phyloP scores from a whole-genome alignment of 2,329 filamentous ascomycete species.

The Trematosphaeria pertusa region DNA sequence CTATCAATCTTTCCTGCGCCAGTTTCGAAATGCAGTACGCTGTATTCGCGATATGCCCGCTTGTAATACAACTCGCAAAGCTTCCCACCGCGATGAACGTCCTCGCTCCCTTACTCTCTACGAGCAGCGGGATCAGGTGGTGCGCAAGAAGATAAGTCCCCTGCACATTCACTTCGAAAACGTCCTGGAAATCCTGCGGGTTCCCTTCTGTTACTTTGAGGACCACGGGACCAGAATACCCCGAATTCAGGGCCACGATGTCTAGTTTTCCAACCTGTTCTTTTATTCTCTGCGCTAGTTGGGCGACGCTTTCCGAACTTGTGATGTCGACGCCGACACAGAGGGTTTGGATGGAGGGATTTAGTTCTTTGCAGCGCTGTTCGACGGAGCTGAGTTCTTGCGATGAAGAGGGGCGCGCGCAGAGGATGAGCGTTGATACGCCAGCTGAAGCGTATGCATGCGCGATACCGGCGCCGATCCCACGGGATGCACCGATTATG shows the following conservation, averaged over 20 bases:
- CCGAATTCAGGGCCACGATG: slow-evolving; percentile 48
- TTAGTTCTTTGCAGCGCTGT: slow-evolving; percentile 13
- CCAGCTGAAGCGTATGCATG: slow-evolving; percentile 39
- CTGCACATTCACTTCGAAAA: slow-evolving; percentile 47
- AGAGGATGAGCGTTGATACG: slow-evolving; percentile 30
- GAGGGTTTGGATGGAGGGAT: slow-evolving; percentile 9
- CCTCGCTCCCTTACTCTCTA: slow-evolving; percentile 24
- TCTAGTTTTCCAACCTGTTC: slow-evolving; percentile 39
- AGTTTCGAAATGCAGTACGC: slow-evolving; percentile 41
- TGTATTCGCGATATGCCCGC: slow-evolving; percentile 50
- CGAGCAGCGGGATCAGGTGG: slow-evolving; percentile 41
- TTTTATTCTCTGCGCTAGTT: slow-evolving; percentile 28
- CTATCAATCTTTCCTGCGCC: slow-evolving; percentile 34
- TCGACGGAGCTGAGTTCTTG: slow-evolving; percentile 21
- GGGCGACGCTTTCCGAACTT: slow-evolving; percentile 29
- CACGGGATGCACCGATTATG: slow-evolving; percentile 41
- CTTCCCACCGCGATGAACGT: slow-evolving; percentile 34
- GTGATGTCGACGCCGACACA: slow-evolving; percentile 38
- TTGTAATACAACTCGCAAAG: slow-evolving; percentile 45
- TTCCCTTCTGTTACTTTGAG: slow-evolving; percentile 41
- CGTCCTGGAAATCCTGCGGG: slow-evolving; percentile 43
- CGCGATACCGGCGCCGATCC: slow-evolving; percentile 40
- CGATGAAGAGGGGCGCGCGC: slow-evolving; percentile 29
- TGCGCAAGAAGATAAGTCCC: slow-evolving; percentile 48
- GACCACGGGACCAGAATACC: slow-evolving; percentile 45